phyloP scores from a whole-genome alignment of 1,284 basidiomycete genomes.

The Cutaneotrichosporon mucoides region DNA sequence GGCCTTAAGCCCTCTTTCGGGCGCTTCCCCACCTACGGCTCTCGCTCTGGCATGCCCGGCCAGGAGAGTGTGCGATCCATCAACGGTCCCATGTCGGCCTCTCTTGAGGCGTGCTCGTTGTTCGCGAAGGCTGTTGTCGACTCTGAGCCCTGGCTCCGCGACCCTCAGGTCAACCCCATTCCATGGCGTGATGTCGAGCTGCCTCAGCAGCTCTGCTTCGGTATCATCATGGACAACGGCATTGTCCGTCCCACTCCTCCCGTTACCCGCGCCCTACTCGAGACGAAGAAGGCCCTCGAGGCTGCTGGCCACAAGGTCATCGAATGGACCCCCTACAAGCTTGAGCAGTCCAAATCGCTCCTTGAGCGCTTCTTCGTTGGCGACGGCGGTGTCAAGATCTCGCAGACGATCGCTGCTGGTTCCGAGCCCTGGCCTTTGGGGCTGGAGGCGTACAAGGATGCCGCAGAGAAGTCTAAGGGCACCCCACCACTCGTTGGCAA shows the following conservation, averaged over 20 bases:
- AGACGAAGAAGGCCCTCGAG: constrained; percentile 58
- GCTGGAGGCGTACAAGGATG: constrained; percentile 22
- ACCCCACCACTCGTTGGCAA: constrained; percentile 26
- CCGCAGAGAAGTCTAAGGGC: constrained; percentile 13
- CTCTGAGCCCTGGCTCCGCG: constrained; percentile 63
- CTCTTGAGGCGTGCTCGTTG: constrained; percentile 58
- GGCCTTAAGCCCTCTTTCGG: constrained; percentile 66
- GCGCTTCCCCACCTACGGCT: constrained; percentile 66
- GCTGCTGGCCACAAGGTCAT: constrained; percentile 62
- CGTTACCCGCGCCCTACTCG: constrained; percentile 60
- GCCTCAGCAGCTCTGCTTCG: constrained; percentile 59
- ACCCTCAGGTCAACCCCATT: constrained; percentile 61
- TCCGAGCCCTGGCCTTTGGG: constrained; percentile 35
- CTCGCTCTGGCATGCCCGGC: constrained; percentile 61
- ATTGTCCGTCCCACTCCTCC: constrained; percentile 65
- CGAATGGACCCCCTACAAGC: constrained; percentile 42
- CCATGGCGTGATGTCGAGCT: constrained; percentile 63
- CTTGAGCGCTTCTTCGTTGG: constrained; percentile 35
- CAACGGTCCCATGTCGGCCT: constrained; percentile 64
- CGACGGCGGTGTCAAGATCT: constrained; percentile 41
- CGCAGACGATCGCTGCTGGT: constrained; percentile 20
- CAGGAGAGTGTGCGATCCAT: constrained; percentile 68
- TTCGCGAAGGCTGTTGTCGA: constrained; percentile 54
- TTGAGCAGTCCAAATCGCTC: constrained; percentile 18
- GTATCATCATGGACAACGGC: constrained; percentile 56